A percentile compares a stretch with the other conserved stretches of the same genome.
phyloP scores from a whole-genome alignment of 2,329 filamentous ascomycete species.

The Colletotrichum sp. region DNA sequence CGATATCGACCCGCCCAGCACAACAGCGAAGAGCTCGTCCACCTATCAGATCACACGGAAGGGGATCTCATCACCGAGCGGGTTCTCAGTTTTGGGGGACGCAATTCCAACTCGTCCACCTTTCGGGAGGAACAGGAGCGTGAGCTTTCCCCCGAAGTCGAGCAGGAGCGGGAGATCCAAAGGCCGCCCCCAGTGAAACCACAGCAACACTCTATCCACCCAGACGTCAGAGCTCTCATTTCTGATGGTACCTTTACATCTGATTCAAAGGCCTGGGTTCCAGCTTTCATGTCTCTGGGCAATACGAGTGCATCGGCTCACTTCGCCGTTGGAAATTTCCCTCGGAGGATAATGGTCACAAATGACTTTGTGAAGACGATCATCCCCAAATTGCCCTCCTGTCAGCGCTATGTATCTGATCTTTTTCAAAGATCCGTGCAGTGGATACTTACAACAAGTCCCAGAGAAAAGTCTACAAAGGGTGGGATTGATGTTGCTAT shows the following conservation, averaged over 20 bases:
- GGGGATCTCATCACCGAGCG: constrained; percentile 22
- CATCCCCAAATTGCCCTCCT: neutral
- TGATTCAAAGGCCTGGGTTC: constrained; percentile 38
- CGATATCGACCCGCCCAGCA: constrained; percentile 50
- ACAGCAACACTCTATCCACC: constrained; percentile 44
- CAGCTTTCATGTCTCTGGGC: constrained; percentile 49
- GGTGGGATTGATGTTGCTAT: constrained; percentile 31
- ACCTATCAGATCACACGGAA: neutral
- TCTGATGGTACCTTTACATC: constrained; percentile 32
- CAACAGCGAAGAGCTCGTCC: neutral
- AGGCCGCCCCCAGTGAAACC: constrained; percentile 46
- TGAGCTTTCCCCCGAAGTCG: constrained; percentile 68
- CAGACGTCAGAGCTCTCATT: constrained; percentile 45
- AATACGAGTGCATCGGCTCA: constrained; percentile 42
- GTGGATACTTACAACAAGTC: constrained; percentile 43
- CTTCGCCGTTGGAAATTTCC: constrained; percentile 39
- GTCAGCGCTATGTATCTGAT: constrained; percentile 35
- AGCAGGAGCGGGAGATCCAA: constrained; percentile 63
- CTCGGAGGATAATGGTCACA: constrained; percentile 48
- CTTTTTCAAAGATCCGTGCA: constrained; percentile 57
- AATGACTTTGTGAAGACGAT: constrained; percentile 56
- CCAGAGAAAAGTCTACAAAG: no score
- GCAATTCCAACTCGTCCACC: constrained; percentile 34
- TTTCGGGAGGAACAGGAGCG: constrained; percentile 73
- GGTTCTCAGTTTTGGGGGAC: constrained; percentile 39